A percentile compares a stretch with the other conserved stretches of the same genome.
phyloP scores from a whole-genome alignment of 2,329 filamentous ascomycete genomes.

The Aspergillus pseudotamarii region DNA sequence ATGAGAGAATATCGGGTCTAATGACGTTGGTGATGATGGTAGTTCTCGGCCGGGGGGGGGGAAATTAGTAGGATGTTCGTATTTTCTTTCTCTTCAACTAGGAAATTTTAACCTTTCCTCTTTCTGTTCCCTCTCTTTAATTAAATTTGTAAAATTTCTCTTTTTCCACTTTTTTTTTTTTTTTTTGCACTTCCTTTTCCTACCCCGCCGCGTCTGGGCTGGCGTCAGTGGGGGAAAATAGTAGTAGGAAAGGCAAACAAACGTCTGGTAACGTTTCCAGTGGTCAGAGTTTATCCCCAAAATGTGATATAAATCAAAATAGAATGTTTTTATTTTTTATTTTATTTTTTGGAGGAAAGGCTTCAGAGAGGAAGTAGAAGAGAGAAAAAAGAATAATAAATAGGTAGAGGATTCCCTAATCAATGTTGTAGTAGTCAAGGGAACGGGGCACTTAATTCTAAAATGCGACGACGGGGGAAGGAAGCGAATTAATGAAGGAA shows the following conservation, averaged over 20 bases:
- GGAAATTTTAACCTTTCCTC: not conserved
- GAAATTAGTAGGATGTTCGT: no score
- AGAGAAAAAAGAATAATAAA: not conserved
- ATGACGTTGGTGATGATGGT: slow-evolving; percentile 5
- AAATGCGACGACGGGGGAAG: not conserved
- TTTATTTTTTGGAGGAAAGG: not conserved
- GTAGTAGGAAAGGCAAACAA: not conserved
- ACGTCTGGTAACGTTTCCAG: no score
- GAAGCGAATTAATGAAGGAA: slow-evolving; percentile 2
- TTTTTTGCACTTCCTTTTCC: slow-evolving; percentile 3
- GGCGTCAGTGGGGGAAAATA: not conserved
- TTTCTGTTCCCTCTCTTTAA: slow-evolving; percentile 3
- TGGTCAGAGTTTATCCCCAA: no score
- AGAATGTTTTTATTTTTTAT: no score
- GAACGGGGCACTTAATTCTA: not conserved
- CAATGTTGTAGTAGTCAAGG: not conserved
- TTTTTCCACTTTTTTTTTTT: no score
- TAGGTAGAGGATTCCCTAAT: not conserved
- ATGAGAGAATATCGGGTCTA: not conserved
- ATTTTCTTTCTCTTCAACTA: no score
- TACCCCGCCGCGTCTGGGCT: slow-evolving; percentile 8
- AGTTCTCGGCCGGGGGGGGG: no score
- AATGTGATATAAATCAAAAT: not conserved
- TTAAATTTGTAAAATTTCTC: not conserved
- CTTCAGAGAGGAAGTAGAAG: not conserved